phyloP scores from a whole-genome alignment of 495 filamentous ascomycete species.

The Penicillium macrosclerotiorum region DNA sequence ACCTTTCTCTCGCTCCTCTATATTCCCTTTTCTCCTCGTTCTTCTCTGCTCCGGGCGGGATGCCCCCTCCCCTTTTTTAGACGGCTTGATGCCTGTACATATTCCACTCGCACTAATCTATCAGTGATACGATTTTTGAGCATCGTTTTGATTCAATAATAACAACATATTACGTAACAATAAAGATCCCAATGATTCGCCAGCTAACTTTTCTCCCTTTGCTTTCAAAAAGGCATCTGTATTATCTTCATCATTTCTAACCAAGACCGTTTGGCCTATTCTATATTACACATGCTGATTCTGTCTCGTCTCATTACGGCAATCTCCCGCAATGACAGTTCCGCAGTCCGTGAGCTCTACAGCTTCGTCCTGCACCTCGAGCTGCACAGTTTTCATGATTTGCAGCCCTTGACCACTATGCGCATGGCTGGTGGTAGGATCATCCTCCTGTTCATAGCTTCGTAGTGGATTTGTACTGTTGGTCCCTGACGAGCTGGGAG shows the following conservation, averaged over 20 bases:
- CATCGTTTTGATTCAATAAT: no score
- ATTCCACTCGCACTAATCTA: conserved; percentile 1
- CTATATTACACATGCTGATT: no score
- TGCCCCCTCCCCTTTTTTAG: conserved; percentile 7
- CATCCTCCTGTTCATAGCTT: conserved; percentile 14
- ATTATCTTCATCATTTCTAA: no score
- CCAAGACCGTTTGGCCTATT: no score
- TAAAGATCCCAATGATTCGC: no score
- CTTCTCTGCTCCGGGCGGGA: conserved; percentile 5
- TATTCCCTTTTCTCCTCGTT: conserved; percentile 3
- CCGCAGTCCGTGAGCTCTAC: conserved; percentile 13
- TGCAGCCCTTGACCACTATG: conserved; percentile 7
- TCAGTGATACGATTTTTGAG: no score
- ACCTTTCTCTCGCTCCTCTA: conserved; percentile 13
- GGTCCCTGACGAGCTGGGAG: background rate
- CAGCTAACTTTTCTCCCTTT: no score
- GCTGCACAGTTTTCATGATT: conserved; percentile 16
- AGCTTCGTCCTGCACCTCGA: conserved; percentile 14
- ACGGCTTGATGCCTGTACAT: conserved; percentile 11
- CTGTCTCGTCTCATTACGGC: no score
- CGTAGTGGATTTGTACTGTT: background rate
- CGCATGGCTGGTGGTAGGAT: conserved; percentile 6
- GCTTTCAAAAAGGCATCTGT: no score
- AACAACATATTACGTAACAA: no score
- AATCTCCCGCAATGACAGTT: background rate